Evolutionary conservation across 345 rosid genomes (phyloP), one percentile per base, ranked within the genome.

Genomic region (Excoecaria agallocha): DNA sequence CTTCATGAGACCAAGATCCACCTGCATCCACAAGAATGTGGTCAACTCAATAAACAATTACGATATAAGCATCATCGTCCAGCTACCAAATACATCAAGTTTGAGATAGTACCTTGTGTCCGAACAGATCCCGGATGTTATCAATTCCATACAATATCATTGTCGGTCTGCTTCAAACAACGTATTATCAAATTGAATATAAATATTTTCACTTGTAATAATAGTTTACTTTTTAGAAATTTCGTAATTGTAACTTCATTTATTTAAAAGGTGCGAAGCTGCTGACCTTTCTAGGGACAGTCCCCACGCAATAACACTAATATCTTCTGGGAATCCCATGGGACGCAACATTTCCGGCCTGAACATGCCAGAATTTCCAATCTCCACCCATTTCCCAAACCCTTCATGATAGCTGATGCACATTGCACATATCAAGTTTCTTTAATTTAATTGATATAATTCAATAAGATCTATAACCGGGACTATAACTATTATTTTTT

Each of bases 341-440:
- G 98, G 98, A 52, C 72, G 93, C 67, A 94, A 79, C 99, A 91
- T 94, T 82, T 94, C 98, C 0, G 99, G 98, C 76, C 97, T 86
- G 82, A 93, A 94, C 91, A 94, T 90, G 72, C 99, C 98, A 12
- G 98, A 93, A 81, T 95, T 95, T 61, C 98, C 98, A 63, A 94
- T 90, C 81, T 95, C 99, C 52, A 95, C 92, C 98, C 96, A 95
- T 76, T 92, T 89, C 77, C 79, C 80, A 17, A 95, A 68, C 30
- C 93, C 90, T 79, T 93, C 91, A 70, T 93, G 99, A 78, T 91
- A 95, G 78, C 98, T 93, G 87, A 38, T 20, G 59, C 69, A 66
- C 71, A 50, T 58, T 9, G 46, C 51, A 56, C 24, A 25, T 19
- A 43, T 71, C 65, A 73, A 46, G 17, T 49, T 12, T 51, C 30